Evolutionary conservation across 2,329 filamentous ascomycete species (phyloP).

Genomic region (Ascocoryne sarcoides): DNA sequence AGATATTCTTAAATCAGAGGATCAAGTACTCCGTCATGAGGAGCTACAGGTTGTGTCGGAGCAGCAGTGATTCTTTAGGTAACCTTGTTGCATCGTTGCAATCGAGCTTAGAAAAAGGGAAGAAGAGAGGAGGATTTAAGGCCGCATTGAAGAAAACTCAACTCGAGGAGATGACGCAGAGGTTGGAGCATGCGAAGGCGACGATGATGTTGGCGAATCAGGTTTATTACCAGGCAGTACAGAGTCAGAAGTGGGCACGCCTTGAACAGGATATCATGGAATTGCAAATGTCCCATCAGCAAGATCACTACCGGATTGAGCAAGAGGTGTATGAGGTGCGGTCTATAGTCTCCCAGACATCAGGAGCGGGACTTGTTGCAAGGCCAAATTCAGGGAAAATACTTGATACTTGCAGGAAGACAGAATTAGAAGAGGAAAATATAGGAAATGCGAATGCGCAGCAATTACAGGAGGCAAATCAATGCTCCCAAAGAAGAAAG

Average conservation of each 20-base stretch:
- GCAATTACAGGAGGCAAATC: too few relatives aligned
- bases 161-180: slow-evolving; percentile 1
- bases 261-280: slow-evolving; percentile 4
- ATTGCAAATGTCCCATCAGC: background rate
- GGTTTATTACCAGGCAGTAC: slow-evolving; percentile 3
- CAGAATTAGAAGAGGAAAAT: too few relatives aligned
- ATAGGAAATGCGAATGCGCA: too few relatives aligned
- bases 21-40: background rate
- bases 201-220: slow-evolving; percentile 8
- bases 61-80: background rate
- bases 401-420: too few relatives aligned
- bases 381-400: too few relatives aligned
- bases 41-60: slow-evolving; percentile 1
- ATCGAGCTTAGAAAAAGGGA: background rate
- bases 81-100: slow-evolving; percentile 1
- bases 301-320: background rate
- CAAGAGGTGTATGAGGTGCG: too few relatives aligned
- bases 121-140: slow-evolving; percentile 2
- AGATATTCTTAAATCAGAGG: slow-evolving; percentile 1
- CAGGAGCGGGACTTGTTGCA: too few relatives aligned
- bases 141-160: slow-evolving; percentile 3
- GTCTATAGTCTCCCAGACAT: too few relatives aligned
- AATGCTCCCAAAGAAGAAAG: background rate
- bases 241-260: slow-evolving; percentile 7
- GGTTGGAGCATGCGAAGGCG: slow-evolving; percentile 6